phyloP scores from a whole-genome alignment of 495 filamentous ascomycete species.

The Penicillium canariense region DNA sequence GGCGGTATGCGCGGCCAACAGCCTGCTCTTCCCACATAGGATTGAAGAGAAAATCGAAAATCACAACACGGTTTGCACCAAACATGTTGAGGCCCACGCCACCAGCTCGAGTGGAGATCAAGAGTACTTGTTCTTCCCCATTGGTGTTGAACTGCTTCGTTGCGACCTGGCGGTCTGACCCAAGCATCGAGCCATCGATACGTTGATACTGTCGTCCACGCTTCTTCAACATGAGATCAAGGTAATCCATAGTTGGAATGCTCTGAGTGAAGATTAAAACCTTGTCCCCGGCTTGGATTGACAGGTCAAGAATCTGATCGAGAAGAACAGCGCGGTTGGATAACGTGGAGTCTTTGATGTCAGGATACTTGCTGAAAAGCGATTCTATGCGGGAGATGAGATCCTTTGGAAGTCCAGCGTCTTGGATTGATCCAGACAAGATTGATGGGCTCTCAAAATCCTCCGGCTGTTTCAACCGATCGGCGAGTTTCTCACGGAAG shows the following conservation, averaged over 20 bases:
- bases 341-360: conserved; percentile 36
- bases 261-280: conserved; percentile 76
- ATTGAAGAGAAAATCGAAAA: conserved; percentile 82
- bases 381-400: conserved; percentile 25
- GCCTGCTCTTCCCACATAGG: conserved; percentile 85
- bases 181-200: conserved; percentile 62
- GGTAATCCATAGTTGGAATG: conserved; percentile 63
- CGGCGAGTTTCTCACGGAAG: conserved; percentile 55
- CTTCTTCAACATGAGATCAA: conserved; percentile 53
- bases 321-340: conserved; percentile 70
- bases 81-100: conserved; percentile 80
- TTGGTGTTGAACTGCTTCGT: conserved; percentile 64
- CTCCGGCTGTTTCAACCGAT: conserved; percentile 15
- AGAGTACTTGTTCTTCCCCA: conserved; percentile 52
- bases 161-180: conserved; percentile 53
- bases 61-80: conserved; percentile 83
- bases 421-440: conserved; percentile 25
- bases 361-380: conserved; percentile 28
- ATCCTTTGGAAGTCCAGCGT: conserved; percentile 28
- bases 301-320: conserved; percentile 61
- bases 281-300: conserved; percentile 61
- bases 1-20: conserved; percentile 80
- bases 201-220: conserved; percentile 46
- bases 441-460: not conserved
- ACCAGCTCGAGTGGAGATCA: conserved; percentile 82